phyloP scores from a whole-genome alignment of 768 basidiomycete genomes.

The Austroboletus eburneus region DNA sequence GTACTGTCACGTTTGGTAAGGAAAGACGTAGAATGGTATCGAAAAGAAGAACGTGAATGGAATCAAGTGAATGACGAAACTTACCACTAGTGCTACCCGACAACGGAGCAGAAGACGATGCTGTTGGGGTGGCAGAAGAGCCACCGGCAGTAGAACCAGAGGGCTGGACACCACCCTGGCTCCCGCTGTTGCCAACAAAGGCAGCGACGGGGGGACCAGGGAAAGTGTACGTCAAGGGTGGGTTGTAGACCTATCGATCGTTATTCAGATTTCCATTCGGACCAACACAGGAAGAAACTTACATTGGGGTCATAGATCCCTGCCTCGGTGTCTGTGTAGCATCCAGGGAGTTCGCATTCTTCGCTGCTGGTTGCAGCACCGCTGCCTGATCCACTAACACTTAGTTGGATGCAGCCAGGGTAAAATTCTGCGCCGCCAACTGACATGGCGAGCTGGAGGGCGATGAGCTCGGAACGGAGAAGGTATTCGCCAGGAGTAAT shows the following conservation, averaged over 20 bases:
- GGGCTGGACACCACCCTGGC: constrained; percentile 19
- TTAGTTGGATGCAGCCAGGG: constrained; percentile 28
- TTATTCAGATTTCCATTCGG: background rate
- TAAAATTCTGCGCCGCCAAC: constrained; percentile 51
- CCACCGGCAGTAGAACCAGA: constrained; percentile 14
- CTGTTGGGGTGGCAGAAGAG: constrained; percentile 13
- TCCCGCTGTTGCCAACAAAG: constrained; percentile 29
- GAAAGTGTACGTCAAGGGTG: constrained; percentile 41
- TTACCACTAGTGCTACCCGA: constrained; percentile 20
- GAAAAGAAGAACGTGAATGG: background rate
- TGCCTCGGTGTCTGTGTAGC: constrained; percentile 63
- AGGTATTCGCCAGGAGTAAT: constrained; percentile 69
- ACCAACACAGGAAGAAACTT: constrained; percentile 1
- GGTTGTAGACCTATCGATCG: constrained; percentile 26
- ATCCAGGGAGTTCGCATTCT: constrained; percentile 64
- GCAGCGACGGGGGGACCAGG: constrained; percentile 50
- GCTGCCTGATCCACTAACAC: constrained; percentile 25
- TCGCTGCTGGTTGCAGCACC: constrained; percentile 19
- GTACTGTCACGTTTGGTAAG: constrained; percentile 22
- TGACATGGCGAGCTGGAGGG: constrained; percentile 59
- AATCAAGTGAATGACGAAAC: constrained; percentile 6
- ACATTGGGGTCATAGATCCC: constrained; percentile 58
- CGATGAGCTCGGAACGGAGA: constrained; percentile 74
- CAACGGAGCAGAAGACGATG: constrained; percentile 8
- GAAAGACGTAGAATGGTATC: constrained; percentile 6